Base-by-base conservation (phyloP, 2,329 filamentous ascomycete genomes). In the Cladorrhinum sp. region DNA sequence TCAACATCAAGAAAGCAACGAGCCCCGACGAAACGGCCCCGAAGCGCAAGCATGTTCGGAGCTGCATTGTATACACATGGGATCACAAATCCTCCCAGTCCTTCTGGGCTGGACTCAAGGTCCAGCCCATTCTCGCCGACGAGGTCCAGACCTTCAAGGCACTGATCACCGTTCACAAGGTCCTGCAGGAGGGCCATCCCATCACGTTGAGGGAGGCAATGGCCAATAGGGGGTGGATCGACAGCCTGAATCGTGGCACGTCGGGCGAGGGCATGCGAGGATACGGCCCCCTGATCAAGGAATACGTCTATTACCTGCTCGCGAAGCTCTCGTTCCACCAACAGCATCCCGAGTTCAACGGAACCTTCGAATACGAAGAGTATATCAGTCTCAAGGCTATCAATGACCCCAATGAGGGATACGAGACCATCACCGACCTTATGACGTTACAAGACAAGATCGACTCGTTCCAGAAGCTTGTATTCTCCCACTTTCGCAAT, bases 111-210 rank as follows among this genome's bases (percentile, higher is more conserved):
- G 94, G 93, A 73, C 96, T 99, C 84, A 99, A 99, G 86, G 93
- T 98, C 71, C 94, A 98, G 79, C 95, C 95, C n/a, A 92, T 99
- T 72, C 86, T 98, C 66, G 94, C 95, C 76, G 95, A 99, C 74
- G 95, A 99, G 79, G 89, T 99, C 42, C 95, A 99, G 80, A 98
- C 95, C 3, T 99, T 98, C 84, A 99, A 99, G 76, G 93, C 95
- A 53, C 84, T 99, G 63, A 97, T 98, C 72, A 98, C 92, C 21
- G 86, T 98, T 66, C 95, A 99, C 80, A 97, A 98, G 75, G 94
- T 99, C 57, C 82, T 99, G 18, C 95, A 99, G 73, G 95, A 99
- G 76, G 95, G 95, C 16, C 95, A 99, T 72, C 93, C 95, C 0
- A 82, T 90, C 59, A 91, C 90, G 1, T 78, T 99, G 33, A 88